Evolutionary conservation across 1,284 basidiomycete species (phyloP), one percentile per base, ranked within the genome.

Genomic region (Marasmius tenuissimus): DNA sequence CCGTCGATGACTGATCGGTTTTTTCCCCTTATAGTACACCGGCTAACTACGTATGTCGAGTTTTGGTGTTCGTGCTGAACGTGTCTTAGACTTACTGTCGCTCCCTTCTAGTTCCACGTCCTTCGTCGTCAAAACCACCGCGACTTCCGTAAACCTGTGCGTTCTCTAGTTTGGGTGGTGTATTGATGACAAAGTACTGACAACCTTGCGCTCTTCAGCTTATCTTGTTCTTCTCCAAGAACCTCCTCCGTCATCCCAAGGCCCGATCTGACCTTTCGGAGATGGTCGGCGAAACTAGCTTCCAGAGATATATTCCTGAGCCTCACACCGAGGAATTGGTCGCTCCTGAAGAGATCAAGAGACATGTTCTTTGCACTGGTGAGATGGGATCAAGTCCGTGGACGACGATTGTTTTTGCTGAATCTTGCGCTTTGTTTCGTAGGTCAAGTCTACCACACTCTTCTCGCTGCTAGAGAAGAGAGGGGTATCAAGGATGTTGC

Each of bases 191-290:
- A 33, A 8, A 58, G 61, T 47, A 20, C 16, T 47, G n/a, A 47
- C 57, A 38, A 58, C 51, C 45, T 39, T 51, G 45, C 37, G 2
- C 7, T 57, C 27, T 62, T 0, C 61, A 92, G 86, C 85, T 97
- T 65, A 89, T 99, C 71, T 64, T 93, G 70, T 97, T 98, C 88
- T 98, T 98, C 88, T 97, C 95, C 54, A 99, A 99, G 83, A 90
- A 86, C 64, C 85, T 99, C 48, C 84, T 99, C 59, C 95, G 97
- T 69, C 96, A 98, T 77, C 95, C 97, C 11, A 85, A 85, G 62
- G 97, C 95, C 40, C 89, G 93, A 65, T 98, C 96, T 0, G 82
- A 86, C 20, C 79, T 99, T 9, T 85, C 86, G 11, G 97, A 98
- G 73, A 94, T 99, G 88, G 78, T 85, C 38, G 93, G 89, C 65